A percentile compares a stretch with the other conserved stretches of the same genome.
Conservation (phyloP, 2,329 filamentous ascomycete genomes). For the Coniochaeta sp. region DNA sequence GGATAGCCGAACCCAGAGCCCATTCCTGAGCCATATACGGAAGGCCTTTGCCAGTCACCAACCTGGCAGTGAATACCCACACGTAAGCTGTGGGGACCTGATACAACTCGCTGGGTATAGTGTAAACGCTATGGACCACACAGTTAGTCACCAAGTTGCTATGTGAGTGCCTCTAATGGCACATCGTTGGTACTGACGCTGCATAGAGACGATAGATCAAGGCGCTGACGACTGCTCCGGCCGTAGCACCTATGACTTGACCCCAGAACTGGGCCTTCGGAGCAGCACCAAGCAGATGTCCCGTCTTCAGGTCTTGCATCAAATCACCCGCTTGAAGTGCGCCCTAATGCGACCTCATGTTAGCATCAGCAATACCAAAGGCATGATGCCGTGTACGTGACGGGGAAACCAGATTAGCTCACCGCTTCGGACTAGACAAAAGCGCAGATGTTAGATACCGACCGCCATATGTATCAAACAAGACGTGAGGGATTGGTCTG, state of each 20-base stretch:
- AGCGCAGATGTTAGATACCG: not conserved
- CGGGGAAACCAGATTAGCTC: not conserved
- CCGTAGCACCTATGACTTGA: slow-evolving; percentile 82
- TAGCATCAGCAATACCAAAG: not conserved
- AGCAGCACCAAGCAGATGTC: slow-evolving; percentile 83
- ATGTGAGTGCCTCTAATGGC: not conserved
- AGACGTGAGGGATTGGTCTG: not conserved
- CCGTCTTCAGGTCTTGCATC: slow-evolving; percentile 95
- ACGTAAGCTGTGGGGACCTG: slow-evolving; percentile 93
- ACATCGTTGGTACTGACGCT: slow-evolving; percentile 25
- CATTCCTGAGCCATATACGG: slow-evolving; percentile 78
- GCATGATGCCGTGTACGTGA: not conserved
- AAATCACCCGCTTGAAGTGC: slow-evolving; percentile 93
- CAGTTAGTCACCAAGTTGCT: not conserved
- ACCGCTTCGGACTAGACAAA: slow-evolving; percentile 17
- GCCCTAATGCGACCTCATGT: slow-evolving; percentile 29
- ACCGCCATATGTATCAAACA: not conserved
- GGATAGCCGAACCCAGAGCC: slow-evolving; percentile 62
- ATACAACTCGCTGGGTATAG: slow-evolving; percentile 81
- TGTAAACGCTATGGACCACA: slow-evolving; percentile 56
- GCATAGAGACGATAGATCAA: slow-evolving; percentile 87
- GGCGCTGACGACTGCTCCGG: slow-evolving; percentile 79
- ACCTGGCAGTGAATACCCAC: slow-evolving; percentile 91
- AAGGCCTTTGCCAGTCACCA: slow-evolving; percentile 85
- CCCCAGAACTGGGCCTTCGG: slow-evolving; percentile 96